Percentiles rank a stretch among this genome's conserved stretches.
These are phyloP conservation scores for Boletus vinaceobasis DNA, from an alignment of 768 basidiomycete genomes.

Conservation along the genomic window DNA sequence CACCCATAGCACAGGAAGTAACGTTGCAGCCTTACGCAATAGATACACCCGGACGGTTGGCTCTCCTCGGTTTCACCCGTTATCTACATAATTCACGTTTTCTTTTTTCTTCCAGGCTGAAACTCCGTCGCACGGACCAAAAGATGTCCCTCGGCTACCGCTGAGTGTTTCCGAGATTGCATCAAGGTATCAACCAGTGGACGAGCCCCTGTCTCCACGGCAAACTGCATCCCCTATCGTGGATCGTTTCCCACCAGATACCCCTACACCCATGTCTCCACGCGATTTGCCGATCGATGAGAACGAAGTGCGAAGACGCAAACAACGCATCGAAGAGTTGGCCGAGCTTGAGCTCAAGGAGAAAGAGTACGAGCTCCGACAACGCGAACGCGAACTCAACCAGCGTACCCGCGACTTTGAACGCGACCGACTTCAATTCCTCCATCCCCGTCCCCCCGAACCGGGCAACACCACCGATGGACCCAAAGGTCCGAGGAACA, in stretches of 20 bases:
- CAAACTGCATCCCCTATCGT: constrained; percentile 34
- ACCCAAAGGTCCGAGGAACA: constrained; percentile 25
- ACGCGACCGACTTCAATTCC: constrained; percentile 45
- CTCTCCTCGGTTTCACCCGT: constrained; percentile 9
- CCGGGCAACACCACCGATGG: constrained; percentile 28
- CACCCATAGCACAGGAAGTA: constrained; percentile 49
- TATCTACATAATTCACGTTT: not conserved
- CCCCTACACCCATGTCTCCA: constrained; percentile 12
- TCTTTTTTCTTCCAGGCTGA: constrained; percentile 39
- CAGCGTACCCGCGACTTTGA: constrained; percentile 56
- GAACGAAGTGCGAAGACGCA: constrained; percentile 31
- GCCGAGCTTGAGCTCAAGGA: constrained; percentile 52
- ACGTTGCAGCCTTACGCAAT: constrained; percentile 68
- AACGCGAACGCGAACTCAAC: constrained; percentile 54
- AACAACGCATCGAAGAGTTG: constrained; percentile 47
- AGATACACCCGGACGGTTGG: constrained; percentile 58
- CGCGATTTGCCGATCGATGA: constrained; percentile 20
- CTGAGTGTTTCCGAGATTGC: constrained; percentile 63
- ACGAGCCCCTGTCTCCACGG: constrained; percentile 43
- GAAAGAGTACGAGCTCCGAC: constrained; percentile 50
- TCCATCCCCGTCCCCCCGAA: constrained; percentile 33
- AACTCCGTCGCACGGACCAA: constrained; percentile 50
- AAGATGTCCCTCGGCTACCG: constrained; percentile 61
- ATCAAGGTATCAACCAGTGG: constrained; percentile 52
- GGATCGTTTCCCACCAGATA: constrained; percentile 27